Percentiles rank a stretch among this genome's conserved stretches.
phyloP scores from a whole-genome alignment of 805 yeast genomes.

The Candida sphagnicola region DNA sequence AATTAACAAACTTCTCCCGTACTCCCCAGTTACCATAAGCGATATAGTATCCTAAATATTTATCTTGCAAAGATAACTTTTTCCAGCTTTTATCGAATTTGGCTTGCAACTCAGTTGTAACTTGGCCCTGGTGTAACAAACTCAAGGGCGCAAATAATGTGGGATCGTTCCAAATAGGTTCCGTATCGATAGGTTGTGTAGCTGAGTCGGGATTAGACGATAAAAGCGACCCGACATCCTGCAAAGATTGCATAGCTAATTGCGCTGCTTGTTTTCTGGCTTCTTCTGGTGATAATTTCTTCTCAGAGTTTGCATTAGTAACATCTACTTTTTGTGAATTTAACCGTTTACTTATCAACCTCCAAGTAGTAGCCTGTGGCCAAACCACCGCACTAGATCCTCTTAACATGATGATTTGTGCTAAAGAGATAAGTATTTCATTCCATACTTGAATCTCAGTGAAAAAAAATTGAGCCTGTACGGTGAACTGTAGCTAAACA shows the following conservation, averaged over 20 bases:
- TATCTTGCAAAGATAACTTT: constrained; percentile 43
- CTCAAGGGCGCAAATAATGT: constrained; percentile 25
- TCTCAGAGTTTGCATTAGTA: neutral
- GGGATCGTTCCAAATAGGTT: constrained; percentile 39
- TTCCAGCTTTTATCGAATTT: constrained; percentile 56
- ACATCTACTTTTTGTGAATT: neutral
- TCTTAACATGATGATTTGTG: neutral
- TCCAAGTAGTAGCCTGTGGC: neutral
- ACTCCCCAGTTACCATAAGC: constrained; percentile 73
- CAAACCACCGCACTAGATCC: neutral
- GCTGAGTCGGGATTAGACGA: constrained; percentile 31
- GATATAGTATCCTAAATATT: constrained; percentile 55
- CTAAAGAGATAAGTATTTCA: too few relatives aligned
- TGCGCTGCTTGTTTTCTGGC: constrained; percentile 31
- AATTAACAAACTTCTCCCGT: constrained; percentile 50
- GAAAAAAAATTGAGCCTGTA: neutral
- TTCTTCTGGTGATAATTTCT: constrained; percentile 12
- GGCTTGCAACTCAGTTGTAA: constrained; percentile 46
- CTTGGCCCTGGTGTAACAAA: constrained; percentile 56
- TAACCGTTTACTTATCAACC: neutral
- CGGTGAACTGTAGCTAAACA: too few relatives aligned
- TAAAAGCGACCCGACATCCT: constrained; percentile 36
- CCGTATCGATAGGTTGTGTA: constrained; percentile 45
- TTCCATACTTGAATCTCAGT: too few relatives aligned
- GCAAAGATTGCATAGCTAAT: constrained; percentile 35